phyloP scores from a whole-genome alignment of 495 filamentous ascomycete genomes.

The Neurospora hispaniola region DNA sequence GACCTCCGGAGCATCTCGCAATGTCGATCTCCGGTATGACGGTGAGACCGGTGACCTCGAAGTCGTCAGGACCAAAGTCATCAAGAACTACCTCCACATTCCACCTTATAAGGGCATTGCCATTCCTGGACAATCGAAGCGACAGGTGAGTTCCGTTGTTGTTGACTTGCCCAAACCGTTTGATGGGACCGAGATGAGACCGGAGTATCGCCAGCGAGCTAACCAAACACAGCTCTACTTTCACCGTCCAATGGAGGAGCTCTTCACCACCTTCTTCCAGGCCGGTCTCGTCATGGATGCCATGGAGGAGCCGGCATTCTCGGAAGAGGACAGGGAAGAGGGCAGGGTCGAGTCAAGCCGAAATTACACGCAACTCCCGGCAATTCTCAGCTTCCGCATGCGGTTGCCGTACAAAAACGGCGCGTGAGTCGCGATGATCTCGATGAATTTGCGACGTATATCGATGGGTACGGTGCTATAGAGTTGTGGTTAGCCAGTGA shows the following conservation, averaged over 20 bases:
- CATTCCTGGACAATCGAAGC: conserved; percentile 17
- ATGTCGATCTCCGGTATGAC: conserved; percentile 16
- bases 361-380: conserved; percentile 30
- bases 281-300: conserved; percentile 29
- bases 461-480: not conserved
- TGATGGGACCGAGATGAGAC: not conserved
- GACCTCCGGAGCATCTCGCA: conserved; percentile 24
- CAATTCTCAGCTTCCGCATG: conserved; percentile 26
- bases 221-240: conserved; percentile 23
- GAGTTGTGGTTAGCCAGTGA: not conserved
- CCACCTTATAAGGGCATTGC: conserved; percentile 25
- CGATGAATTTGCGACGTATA: not conserved
- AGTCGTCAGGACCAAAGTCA: conserved; percentile 15
- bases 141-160: conserved; percentile 17
- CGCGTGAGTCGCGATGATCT: not conserved
- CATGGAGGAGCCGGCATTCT: conserved; percentile 32
- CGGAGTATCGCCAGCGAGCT: not conserved
- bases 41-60: conserved; percentile 14
- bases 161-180: not conserved
- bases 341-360: conserved; percentile 16
- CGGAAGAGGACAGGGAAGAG: conserved; percentile 10
- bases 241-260: conserved; percentile 31
- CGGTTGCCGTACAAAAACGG: not conserved
- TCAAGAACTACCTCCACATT: conserved; percentile 28
- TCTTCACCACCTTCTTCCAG: conserved; percentile 29